These are phyloP conservation scores for Saturnispora kantuleensis DNA, from an alignment of 805 yeast species.

Conservation along the genomic window DNA sequence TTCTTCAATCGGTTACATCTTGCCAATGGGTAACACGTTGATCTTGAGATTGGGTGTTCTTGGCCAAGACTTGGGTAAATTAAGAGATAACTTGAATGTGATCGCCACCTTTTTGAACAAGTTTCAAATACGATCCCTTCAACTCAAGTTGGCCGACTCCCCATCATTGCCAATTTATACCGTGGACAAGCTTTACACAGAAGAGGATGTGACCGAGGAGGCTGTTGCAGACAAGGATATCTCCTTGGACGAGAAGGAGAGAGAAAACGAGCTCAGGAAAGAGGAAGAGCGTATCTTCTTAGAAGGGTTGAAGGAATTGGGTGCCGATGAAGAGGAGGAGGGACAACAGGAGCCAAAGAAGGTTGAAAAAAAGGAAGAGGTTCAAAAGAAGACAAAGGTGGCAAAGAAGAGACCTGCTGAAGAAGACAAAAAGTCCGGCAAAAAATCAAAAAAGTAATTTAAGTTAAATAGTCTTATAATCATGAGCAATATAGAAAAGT, in stretches of 20 bases:
- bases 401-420: background rate
- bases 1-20: constrained; percentile 46
- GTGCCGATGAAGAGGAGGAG: constrained; percentile 64
- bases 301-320: constrained; percentile 69
- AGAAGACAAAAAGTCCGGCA: constrained; percentile 1
- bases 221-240: constrained; percentile 18
- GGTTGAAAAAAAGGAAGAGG: background rate
- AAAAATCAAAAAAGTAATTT: background rate
- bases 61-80: constrained; percentile 34
- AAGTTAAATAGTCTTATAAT: background rate
- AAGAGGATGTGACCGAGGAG: constrained; percentile 37
- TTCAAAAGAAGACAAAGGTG: background rate
- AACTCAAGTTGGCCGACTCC: constrained; percentile 57
- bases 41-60: constrained; percentile 56
- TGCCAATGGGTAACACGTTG: constrained; percentile 68
- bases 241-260: constrained; percentile 28
- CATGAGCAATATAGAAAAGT: background rate
- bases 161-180: constrained; percentile 81
- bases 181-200: constrained; percentile 41
- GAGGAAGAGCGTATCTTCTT: constrained; percentile 45
- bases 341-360: constrained; percentile 29
- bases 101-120: constrained; percentile 38
- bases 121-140: constrained; percentile 44
- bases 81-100: constrained; percentile 51
- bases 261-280: constrained; percentile 15